Percentiles rank a stretch among this genome's conserved stretches.
phyloP scores from a whole-genome alignment of 345 rosid species.

The Diplotaxis tenuifolia region DNA sequence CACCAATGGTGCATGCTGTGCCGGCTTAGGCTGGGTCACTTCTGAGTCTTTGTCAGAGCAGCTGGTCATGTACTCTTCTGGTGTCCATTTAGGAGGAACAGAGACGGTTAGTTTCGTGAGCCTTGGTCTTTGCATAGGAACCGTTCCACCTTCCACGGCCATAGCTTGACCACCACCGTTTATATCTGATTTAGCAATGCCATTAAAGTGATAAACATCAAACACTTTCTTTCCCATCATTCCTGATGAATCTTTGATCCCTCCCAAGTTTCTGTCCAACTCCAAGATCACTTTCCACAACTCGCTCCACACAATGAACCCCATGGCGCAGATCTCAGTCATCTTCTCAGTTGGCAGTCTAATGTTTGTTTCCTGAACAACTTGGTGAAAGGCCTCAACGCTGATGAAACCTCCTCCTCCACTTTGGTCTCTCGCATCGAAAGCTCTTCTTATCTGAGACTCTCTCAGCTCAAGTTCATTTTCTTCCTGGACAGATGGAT shows the following conservation, averaged over 20 bases:
- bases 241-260: slow-evolving; percentile 86
- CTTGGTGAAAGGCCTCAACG: slow-evolving; percentile 92
- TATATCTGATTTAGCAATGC: slow-evolving; percentile 92
- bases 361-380: slow-evolving; percentile 60
- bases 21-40: slow-evolving; percentile 63
- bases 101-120: slow-evolving; percentile 89
- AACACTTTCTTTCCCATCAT: slow-evolving; percentile 95
- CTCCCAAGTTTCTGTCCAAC: slow-evolving; percentile 73
- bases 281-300: slow-evolving; percentile 92
- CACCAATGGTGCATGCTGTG: slow-evolving; percentile 90
- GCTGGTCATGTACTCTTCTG: slow-evolving; percentile 85
- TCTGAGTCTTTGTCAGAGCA: slow-evolving; percentile 53
- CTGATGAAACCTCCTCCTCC: slow-evolving; percentile 99
- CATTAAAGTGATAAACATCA: slow-evolving; percentile 93
- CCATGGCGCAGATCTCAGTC: slow-evolving; percentile 65
- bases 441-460: slow-evolving; percentile 79
- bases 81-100: slow-evolving; percentile 99
- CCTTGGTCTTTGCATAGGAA: slow-evolving; percentile 84
- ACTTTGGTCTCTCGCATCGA: slow-evolving; percentile 93
- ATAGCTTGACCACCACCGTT: slow-evolving; percentile 56
- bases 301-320: slow-evolving; percentile 96
- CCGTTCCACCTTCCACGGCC: slow-evolving; percentile 44
- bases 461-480: slow-evolving; percentile 94
- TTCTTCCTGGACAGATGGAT: slow-evolving; percentile 85
- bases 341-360: slow-evolving; percentile 68